Percentiles rank a stretch among this genome's conserved stretches.
phyloP scores from a whole-genome alignment of 352 stramenopile species.

The Detonula confervacea region DNA sequence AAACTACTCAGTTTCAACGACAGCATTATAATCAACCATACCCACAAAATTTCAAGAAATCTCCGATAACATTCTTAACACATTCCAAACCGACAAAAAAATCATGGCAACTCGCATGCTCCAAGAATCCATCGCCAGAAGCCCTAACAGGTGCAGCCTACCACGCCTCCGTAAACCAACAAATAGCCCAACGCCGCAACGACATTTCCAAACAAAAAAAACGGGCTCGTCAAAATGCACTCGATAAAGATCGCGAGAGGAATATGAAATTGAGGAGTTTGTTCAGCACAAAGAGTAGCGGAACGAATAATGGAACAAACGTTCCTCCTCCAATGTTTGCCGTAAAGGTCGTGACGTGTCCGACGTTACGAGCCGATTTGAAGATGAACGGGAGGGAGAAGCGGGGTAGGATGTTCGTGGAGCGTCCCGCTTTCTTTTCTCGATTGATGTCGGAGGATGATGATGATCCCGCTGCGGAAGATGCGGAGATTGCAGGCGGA shows the following conservation, averaged over 20 bases:
- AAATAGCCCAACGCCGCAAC: constrained; percentile 42
- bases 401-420: constrained; percentile 80
- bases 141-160: constrained; percentile 9
- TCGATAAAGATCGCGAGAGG: constrained; percentile 41
- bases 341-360: constrained; percentile 45
- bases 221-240: constrained; percentile 31
- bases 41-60: background rate
- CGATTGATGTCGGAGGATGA: background rate
- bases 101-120: constrained; percentile 7
- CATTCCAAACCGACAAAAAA: background rate
- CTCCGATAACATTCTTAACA: constrained; percentile 1
- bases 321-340: constrained; percentile 36
- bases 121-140: background rate
- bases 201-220: constrained; percentile 36
- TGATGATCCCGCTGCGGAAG: background rate
- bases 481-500: constrained; percentile 4
- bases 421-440: constrained; percentile 38
- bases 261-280: constrained; percentile 38
- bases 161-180: constrained; percentile 34
- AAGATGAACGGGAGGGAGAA: constrained; percentile 83
- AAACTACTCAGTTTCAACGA: background rate
- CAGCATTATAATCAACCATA: background rate
- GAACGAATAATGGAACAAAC: background rate
- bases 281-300: constrained; percentile 23
- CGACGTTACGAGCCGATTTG: constrained; percentile 63